These are phyloP conservation scores for Hypoxylon rubiginosum DNA, from an alignment of 2,329 filamentous ascomycete species.

Conservation along the genomic window DNA sequence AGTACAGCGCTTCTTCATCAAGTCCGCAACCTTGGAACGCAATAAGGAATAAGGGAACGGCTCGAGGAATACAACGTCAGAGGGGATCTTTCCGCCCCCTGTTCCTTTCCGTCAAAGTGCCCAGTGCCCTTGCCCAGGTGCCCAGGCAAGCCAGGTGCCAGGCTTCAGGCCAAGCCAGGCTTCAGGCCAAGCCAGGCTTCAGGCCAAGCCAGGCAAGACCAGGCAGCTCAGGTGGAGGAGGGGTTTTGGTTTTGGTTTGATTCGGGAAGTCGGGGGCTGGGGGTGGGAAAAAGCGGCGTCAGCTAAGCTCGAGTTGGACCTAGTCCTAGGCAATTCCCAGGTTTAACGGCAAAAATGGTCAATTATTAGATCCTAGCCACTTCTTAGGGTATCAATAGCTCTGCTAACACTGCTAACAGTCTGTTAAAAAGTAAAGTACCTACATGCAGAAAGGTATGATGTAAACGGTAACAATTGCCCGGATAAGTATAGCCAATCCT, in stretches of 20 bases:
- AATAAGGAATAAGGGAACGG: conserved; percentile 27
- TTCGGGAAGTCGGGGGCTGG: conserved; percentile 37
- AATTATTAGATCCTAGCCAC: no score
- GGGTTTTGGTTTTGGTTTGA: background rate
- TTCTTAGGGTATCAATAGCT: conserved; percentile 7
- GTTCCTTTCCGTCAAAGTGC: conserved; percentile 11
- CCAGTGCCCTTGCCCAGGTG: no score
- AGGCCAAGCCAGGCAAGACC: no score
- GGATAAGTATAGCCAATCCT: conserved; percentile 27
- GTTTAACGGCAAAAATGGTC: background rate
- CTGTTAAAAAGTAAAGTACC: background rate
- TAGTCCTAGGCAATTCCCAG: conserved; percentile 3
- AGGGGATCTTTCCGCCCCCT: conserved; percentile 13
- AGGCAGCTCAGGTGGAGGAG: conserved; percentile 8
- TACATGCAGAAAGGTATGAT: conserved; percentile 11
- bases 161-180: background rate
- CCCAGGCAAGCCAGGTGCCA: conserved; percentile 1
- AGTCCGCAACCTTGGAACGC: no score
- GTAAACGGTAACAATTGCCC: conserved; percentile 34
- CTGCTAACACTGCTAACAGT: conserved; percentile 18
- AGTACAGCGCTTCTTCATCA: no score
- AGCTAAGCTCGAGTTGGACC: conserved; percentile 32
- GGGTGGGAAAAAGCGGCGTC: conserved; percentile 27
- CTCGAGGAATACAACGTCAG: conserved; percentile 41
- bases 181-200: no score